Evolutionary conservation across 2,329 filamentous ascomycete species (phyloP).

Genomic region (Apiospora sp.): DNA sequence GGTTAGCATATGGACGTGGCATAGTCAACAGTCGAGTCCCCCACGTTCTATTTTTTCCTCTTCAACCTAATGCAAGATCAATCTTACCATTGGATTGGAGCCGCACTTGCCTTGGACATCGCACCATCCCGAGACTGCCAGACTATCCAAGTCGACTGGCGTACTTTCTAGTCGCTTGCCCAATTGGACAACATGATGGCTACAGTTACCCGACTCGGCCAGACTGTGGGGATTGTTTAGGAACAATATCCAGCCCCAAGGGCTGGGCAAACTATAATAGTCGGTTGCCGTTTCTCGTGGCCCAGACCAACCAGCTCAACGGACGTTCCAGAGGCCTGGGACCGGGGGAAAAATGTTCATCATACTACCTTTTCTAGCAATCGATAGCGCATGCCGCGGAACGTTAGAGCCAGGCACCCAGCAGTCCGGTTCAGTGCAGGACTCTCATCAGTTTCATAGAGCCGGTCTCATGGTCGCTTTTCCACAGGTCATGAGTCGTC

Average conservation of each 20-base stretch:
- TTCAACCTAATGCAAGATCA: background rate
- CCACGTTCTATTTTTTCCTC: slow-evolving; percentile 4
- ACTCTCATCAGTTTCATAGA: background rate
- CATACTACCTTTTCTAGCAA: background rate
- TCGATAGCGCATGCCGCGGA: background rate
- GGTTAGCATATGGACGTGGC: background rate
- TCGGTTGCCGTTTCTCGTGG: background rate
- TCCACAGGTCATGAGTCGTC: background rate
- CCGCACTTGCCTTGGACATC: slow-evolving; percentile 2
- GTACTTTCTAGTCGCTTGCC: background rate
- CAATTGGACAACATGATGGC: background rate
- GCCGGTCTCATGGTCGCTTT: background rate
- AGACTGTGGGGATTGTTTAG: slow-evolving; percentile 3
- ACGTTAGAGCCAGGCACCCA: background rate
- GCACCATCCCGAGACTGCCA: background rate
- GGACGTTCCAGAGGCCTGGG: slow-evolving; percentile 11
- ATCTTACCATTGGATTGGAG: slow-evolving; percentile 1
- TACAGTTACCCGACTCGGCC: slow-evolving; percentile 17
- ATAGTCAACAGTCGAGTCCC: background rate
- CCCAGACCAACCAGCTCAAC: slow-evolving; percentile 8
- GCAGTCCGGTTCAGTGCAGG: background rate
- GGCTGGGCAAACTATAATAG: slow-evolving; percentile 15
- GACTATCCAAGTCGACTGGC: background rate
- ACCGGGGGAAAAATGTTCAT: background rate
- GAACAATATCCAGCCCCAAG: background rate